Base-by-base conservation (phyloP, 148 eudicot species). In the Polygonum aviculare region DNA sequence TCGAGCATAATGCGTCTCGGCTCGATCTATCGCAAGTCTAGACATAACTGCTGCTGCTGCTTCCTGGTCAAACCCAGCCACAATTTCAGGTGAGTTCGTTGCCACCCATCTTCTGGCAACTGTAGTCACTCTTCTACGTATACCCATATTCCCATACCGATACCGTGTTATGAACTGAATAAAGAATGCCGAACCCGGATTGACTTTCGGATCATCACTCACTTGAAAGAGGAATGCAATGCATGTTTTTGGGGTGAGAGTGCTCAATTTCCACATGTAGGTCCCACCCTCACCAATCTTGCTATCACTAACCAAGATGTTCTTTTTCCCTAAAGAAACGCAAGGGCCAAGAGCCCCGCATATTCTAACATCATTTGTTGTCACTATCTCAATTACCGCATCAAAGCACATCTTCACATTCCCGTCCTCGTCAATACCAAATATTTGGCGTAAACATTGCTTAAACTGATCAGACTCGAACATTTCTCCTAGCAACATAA, bases 261-360 rank as follows among this genome's bases (percentile, higher is more conserved):
- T 81, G 81, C 92, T 87, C 78, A 90, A 77, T 77, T 94, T 92
- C 98, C 98, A 94, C 45, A 82, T 74, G 81, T 82, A 82, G 54
- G 98, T 94, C 19, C 86, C 86, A 19, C 97, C 97, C 82, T 90
- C 86, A 78, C 98, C 98, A 47, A 92, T 84, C 81, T 82, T 89
- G 74, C 87, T 90, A 52, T 83, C 85, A 45, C 98, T 92, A 69
- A 94, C 98, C 65, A 86, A 76, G 67, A 51, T 75, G 67, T 86
- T 94, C 78, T 72, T 88, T 78, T 86, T 92, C 67, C 72, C 76
- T 11, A 90, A 83, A 60, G 98, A 94, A 21, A 90, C 82, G 79
- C 98, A 94, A 15, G 98, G 96, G 71, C 98, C 98, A 57, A 94
- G 92, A 59, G 98, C 98, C 15, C 98, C 98, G 77, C 92, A 86